These are phyloP conservation scores for Aspergillus sp. DNA, from an alignment of 2,329 filamentous ascomycete species.

Conservation along the genomic window DNA sequence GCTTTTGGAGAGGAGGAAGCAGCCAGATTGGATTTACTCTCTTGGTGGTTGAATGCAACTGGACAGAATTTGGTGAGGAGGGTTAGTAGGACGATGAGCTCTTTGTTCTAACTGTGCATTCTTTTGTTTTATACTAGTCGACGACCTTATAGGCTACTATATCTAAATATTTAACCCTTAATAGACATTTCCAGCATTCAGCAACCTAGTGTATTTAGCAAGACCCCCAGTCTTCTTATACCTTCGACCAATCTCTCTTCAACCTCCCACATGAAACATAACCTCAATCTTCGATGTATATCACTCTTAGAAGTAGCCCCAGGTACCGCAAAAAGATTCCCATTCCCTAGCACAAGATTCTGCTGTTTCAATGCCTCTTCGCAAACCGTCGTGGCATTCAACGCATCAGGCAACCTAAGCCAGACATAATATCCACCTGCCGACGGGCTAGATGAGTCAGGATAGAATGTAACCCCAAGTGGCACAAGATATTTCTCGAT, in stretches of 20 bases:
- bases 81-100: no score
- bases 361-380: slow-evolving; percentile 57
- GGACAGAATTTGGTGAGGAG: no score
- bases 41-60: no score
- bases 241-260: slow-evolving; percentile 63
- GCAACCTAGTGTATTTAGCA: no score
- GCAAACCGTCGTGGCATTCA: slow-evolving; percentile 54
- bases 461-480: slow-evolving; percentile 49
- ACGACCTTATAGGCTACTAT: no score
- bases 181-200: no score
- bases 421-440: slow-evolving; percentile 86
- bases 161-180: no score
- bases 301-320: slow-evolving; percentile 49
- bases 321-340: slow-evolving; percentile 64
- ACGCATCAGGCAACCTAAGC: slow-evolving; percentile 57
- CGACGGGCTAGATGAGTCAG: slow-evolving; percentile 32
- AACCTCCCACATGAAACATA: slow-evolving; percentile 71
- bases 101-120: no score
- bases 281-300: slow-evolving; percentile 52
- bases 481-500: slow-evolving; percentile 58
- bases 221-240: slow-evolving; percentile 53
- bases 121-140: no score
- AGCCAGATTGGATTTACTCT: no score
- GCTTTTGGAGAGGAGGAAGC: no score
- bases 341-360: slow-evolving; percentile 63